Base-by-base conservation (phyloP, 1,139 yeast genomes). In the Hanseniaspora sp. region DNA sequence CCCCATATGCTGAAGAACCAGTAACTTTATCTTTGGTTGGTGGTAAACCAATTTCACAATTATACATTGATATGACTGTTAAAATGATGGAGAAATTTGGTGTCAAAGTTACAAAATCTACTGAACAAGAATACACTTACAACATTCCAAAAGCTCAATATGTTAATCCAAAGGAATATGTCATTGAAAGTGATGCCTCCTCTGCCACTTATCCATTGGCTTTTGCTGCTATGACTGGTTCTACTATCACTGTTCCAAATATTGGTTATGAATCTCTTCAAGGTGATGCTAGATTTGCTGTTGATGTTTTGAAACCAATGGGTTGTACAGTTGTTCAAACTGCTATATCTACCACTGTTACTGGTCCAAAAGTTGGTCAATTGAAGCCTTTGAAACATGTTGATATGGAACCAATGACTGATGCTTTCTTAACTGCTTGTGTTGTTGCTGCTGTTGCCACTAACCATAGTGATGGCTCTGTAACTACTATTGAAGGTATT, bases 321-420 rank as follows among this genome's bases (percentile, higher is more conserved):
- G 99, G 98, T 1, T 94, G 98, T 70, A 71, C 67, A 12, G 98
- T 92, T 33, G 75, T 70, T 48, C 98, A 94, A 72, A 80, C 94
- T 1, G 81, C 78, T 1, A 78, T 83, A 1, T 81, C 95, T 1
- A 92, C 98, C 0, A 87, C 96, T 0, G 97, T 94, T 4, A 80
- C 83, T 46, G 98, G 97, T 44, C 96, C 96, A 9, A 74, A 83
- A 34, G 69, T 71, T 42, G 94, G 95, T 13, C 61, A 70, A 3
- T 74, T 92, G 60, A 77, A 74, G 62, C 87, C 95, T 12, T 73
- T 92, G 59, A 73, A 80, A 13, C 78, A 75, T 59, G 83, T 92
- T 56, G 96, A 94, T 67, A 94, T 92, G 98, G 98, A 92, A 69
- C 98, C 98, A 55, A 92, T 92, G 98, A 92, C 99, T 0, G 99